Evolutionary conservation across 106 monocot species (phyloP).

Genomic region (Platanthera guangdongensis): DNA sequence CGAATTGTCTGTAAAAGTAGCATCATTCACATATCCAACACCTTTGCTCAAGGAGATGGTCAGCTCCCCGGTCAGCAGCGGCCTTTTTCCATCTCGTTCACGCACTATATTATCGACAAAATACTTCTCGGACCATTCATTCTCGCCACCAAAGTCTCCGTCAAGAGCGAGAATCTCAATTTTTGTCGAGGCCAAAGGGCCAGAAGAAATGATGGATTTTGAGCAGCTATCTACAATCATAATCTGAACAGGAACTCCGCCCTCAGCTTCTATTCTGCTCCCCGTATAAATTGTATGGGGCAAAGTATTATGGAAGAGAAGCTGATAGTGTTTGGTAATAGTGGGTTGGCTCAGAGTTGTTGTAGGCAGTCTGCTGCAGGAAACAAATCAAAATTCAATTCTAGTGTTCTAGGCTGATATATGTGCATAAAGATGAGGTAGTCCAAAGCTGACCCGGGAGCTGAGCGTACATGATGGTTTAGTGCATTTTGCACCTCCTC

Average conservation of each 20-base stretch:
- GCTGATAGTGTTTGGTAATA: constrained; percentile 29
- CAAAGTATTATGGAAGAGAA: constrained; percentile 47
- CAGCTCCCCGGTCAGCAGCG: constrained; percentile 63
- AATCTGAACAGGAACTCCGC: constrained; percentile 37
- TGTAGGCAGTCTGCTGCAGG: constrained; percentile 24
- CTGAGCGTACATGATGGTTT: constrained; percentile 15
- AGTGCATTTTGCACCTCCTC: constrained; percentile 59
- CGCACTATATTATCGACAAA: constrained; percentile 50
- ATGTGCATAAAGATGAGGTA: constrained; percentile 1
- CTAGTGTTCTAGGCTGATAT: not conserved
- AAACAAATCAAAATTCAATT: not conserved
- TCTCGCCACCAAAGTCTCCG: constrained; percentile 68
- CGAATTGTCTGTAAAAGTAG: constrained; percentile 77
- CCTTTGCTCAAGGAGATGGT: constrained; percentile 40
- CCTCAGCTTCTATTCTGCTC: constrained; percentile 66
- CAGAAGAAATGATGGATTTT: constrained; percentile 31
- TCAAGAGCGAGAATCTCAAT: constrained; percentile 75
- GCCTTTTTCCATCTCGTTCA: constrained; percentile 81
- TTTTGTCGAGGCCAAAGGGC: constrained; percentile 49
- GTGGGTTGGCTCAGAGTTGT: constrained; percentile 30
- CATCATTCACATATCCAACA: constrained; percentile 43
- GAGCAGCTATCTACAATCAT: constrained; percentile 31
- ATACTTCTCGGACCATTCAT: constrained; percentile 64
- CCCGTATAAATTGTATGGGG: constrained; percentile 72
- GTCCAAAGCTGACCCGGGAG: constrained; percentile 24